phyloP scores from a whole-genome alignment of 2,329 filamentous ascomycete genomes.

The Aspergillus melleus region DNA sequence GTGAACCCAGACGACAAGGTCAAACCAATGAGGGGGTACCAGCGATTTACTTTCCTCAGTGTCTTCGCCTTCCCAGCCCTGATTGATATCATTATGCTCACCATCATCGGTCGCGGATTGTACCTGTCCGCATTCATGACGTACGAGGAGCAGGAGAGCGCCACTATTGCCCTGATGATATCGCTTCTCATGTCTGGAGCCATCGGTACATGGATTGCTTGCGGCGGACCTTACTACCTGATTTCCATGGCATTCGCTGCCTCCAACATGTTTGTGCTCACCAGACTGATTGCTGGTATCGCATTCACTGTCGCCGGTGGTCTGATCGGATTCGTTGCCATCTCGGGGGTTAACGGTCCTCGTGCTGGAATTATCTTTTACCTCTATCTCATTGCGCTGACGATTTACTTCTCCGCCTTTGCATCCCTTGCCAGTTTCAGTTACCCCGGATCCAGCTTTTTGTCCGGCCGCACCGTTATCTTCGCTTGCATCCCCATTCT shows the following conservation, averaged over 20 bases:
- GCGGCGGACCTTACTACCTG: constrained; percentile 63
- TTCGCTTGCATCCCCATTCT: constrained; percentile 58
- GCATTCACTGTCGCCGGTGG: constrained; percentile 54
- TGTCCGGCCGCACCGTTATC: constrained; percentile 59
- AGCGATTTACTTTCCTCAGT: constrained; percentile 58
- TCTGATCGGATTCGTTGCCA: constrained; percentile 54
- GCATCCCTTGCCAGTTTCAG: constrained; percentile 56
- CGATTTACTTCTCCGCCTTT: constrained; percentile 60
- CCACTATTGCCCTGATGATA: constrained; percentile 60
- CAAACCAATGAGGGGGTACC: constrained; percentile 47
- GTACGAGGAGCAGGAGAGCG: constrained; percentile 50
- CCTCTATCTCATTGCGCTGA: constrained; percentile 59
- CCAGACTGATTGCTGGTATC: constrained; percentile 53
- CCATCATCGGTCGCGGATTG: constrained; percentile 59
- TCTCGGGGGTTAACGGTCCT: constrained; percentile 47
- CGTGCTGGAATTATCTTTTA: constrained; percentile 58
- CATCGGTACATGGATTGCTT: constrained; percentile 64
- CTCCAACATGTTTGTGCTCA: constrained; percentile 57
- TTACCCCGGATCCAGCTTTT: constrained; percentile 55
- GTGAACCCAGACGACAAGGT: constrained; percentile 50
- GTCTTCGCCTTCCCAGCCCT: constrained; percentile 65
- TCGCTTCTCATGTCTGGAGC: constrained; percentile 60
- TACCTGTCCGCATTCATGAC: constrained; percentile 62
- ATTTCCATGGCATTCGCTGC: constrained; percentile 57
- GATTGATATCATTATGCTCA: constrained; percentile 61